Percentiles rank a stretch among this genome's conserved stretches.
Conservation (phyloP, 495 filamentous ascomycete species). For the Letharia lupina region DNA sequence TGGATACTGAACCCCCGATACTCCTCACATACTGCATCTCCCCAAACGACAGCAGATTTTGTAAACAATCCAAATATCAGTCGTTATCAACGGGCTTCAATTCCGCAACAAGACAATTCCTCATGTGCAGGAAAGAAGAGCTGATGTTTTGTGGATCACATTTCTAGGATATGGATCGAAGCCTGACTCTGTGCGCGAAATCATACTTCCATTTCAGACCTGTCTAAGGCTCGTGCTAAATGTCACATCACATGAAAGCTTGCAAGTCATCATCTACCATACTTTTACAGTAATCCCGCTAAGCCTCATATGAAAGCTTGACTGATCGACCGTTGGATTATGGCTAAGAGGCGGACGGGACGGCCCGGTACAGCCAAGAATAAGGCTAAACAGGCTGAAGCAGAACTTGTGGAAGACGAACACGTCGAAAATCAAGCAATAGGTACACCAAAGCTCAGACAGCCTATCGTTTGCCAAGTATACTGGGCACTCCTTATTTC, state of each 20-base stretch:
- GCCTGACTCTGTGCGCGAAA: neutral
- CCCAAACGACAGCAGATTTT: neutral
- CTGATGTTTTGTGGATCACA: neutral
- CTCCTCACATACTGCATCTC: conserved; percentile 97
- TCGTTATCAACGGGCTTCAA: neutral
- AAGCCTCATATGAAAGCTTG: no score
- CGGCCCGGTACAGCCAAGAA: neutral
- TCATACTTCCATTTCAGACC: neutral
- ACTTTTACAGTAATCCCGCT: no score
- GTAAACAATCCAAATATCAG: neutral
- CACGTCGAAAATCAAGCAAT: no score
- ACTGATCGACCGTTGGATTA: neutral
- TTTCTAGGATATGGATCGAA: neutral
- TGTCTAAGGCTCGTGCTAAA: neutral
- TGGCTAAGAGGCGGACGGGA: neutral
- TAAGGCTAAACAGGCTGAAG: neutral
- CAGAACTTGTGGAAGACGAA: conserved; percentile 1
- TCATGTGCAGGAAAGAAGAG: neutral
- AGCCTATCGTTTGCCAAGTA: no score
- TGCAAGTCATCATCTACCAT: neutral
- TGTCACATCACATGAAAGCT: neutral
- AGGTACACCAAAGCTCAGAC: neutral
- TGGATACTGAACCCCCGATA: conserved; percentile 90
- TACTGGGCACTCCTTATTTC: neutral
- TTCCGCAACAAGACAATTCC: neutral